These are phyloP conservation scores for Geotrichum cucujoidarum DNA, from an alignment of 1,139 yeast species.

Conservation along the genomic window DNA sequence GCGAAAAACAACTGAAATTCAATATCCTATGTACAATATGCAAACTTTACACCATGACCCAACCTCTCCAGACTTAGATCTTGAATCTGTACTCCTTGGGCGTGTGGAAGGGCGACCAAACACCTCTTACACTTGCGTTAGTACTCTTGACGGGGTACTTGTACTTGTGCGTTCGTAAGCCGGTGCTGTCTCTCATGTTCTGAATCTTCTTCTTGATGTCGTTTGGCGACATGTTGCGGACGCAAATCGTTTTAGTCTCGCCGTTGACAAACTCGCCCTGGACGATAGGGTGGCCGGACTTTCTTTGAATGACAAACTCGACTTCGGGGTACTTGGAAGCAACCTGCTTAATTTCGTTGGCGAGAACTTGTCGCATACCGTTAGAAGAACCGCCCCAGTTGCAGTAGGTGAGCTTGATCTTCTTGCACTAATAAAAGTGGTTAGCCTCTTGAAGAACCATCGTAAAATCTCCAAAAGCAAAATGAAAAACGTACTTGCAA, in stretches of 20 bases:
- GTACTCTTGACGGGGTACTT: conserved; percentile 70
- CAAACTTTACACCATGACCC: neutral
- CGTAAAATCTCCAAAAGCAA: neutral
- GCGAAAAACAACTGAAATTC: no score
- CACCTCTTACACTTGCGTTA: conserved; percentile 86
- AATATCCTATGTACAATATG: conserved; percentile 7
- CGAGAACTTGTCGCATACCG: conserved; percentile 70
- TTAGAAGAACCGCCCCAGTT: conserved; percentile 94
- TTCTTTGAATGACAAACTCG: conserved; percentile 63
- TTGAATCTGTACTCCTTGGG: conserved; percentile 64
- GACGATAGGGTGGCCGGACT: conserved; percentile 78
- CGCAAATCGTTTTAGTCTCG: conserved; percentile 52
- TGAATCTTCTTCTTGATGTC: conserved; percentile 52
- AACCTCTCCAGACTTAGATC: conserved; percentile 39
- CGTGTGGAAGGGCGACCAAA: conserved; percentile 94
- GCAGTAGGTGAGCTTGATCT: conserved; percentile 70
- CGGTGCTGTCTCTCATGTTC: conserved; percentile 54
- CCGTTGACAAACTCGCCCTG: conserved; percentile 59
- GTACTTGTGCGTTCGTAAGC: conserved; percentile 52
- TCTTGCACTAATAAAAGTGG: conserved; percentile 46
- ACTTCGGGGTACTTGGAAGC: conserved; percentile 61
- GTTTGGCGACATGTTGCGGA: conserved; percentile 52
- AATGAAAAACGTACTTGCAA: conserved; percentile 39
- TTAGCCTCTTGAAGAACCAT: neutral
- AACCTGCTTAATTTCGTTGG: conserved; percentile 50